Base-by-base conservation (phyloP, 2,329 filamentous ascomycete genomes). In the Hymenotorrendiella dingleyae region DNA sequence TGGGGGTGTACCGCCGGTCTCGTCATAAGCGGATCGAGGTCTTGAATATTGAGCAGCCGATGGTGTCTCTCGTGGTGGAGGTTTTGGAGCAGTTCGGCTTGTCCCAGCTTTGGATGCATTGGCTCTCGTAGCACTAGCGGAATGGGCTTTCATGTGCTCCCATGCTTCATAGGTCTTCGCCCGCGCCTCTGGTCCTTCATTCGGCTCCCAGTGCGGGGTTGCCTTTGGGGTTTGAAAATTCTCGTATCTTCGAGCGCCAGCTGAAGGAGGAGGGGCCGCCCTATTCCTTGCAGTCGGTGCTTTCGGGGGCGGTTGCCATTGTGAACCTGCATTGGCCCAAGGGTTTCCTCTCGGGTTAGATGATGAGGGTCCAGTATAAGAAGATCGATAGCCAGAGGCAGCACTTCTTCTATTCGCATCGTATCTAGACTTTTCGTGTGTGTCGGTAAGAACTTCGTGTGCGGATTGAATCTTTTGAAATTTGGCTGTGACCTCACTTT, bases 381-480 rank as follows among this genome's bases (percentile, higher is more conserved):
- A 34, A 36, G 45, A 41, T 23, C 34, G 40, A 38, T 48, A 56
- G 30, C 32, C 40, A 8, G 36, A 33, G 11, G 28, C 35, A 6
- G 20, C 32, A 41, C 50, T 50, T 8, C 36, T 42, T 40, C 59
- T 50, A 21, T 52, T 53, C 8, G 50, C 40, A 53, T 63, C 61
- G 40, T 63, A 63, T 47, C 52, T 63, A 7, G 56, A 52, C 36
- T 55, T 48, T 43, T 63, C 57, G 30, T 37, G 26, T 6, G 55
- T 36, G 42, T 63, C 60, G 50, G 69, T 73, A 34, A 86, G 68
- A 38, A 86, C 70, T 60, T 86, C 82, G 53, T 85, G 75, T 26
- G 82, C 82, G 7, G 80, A 75, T 62, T 85, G 80, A 32, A 86
- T 84, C 33, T 74, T 74, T 62, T 86, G 82, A 54, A 86, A 86